Conservation (phyloP, 176 grass and related monocot genomes). For the Chloris gayana region DNA sequence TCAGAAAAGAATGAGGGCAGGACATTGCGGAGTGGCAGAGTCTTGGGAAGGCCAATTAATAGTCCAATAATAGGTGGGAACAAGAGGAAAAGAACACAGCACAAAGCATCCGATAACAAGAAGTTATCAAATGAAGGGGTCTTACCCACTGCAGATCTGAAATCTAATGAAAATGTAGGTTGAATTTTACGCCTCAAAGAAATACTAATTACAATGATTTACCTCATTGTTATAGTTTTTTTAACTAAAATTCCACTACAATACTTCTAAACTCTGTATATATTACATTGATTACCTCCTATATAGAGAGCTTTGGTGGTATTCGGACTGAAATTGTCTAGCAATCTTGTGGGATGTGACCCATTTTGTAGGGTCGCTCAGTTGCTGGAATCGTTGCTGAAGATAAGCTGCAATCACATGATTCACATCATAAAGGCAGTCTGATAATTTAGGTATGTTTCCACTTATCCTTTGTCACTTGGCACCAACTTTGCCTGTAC, state of each 20-base stretch:
- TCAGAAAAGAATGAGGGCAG: slow-evolving; percentile 22
- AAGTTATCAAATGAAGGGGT: slow-evolving; percentile 9
- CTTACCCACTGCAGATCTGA: not conserved
- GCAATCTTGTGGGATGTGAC: slow-evolving; percentile 14
- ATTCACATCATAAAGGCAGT: slow-evolving; percentile 5
- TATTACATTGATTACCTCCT: not conserved
- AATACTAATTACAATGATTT: not conserved
- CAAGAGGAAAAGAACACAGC: slow-evolving; percentile 6
- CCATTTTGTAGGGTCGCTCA: slow-evolving; percentile 41
- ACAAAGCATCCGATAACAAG: slow-evolving; percentile 3
- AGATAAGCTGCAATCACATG: slow-evolving; percentile 21
- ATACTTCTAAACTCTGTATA: not conserved
- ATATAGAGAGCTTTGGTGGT: slow-evolving; percentile 23
- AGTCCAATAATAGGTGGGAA: not conserved
- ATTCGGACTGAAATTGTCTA: slow-evolving; percentile 6
- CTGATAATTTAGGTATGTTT: slow-evolving; percentile 3
- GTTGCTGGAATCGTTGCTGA: not conserved
- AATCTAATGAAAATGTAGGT: slow-evolving; percentile 38
- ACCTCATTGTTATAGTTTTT: not conserved
- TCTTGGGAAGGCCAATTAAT: slow-evolving; percentile 6
- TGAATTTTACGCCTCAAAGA: not conserved
- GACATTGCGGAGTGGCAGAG: slow-evolving; percentile 41
- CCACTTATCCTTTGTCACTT: not conserved
- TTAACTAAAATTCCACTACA: not conserved
- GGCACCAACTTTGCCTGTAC: not conserved